Base-by-base conservation (phyloP, 345 rosid genomes). In the Raphanus sativus region DNA sequence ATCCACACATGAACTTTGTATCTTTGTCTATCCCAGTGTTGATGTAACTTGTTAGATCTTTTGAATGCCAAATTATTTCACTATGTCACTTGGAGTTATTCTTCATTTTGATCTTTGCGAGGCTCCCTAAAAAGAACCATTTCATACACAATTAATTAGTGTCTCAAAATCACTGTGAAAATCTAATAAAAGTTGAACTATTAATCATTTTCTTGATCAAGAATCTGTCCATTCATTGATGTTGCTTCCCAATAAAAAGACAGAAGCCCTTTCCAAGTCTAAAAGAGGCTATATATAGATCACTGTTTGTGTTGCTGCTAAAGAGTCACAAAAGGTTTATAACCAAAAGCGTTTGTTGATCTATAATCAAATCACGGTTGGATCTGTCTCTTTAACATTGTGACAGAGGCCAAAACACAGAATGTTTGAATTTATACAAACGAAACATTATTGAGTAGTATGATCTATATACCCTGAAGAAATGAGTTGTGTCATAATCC, bases 21-120 rank as follows among this genome's bases (percentile, higher is more conserved):
- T 33, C 63, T 76, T 50, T 69, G 42, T 76, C 54, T 76, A 36
- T 24, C 68, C 21, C 24, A 26, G 25, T 61, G 71, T 48, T 67
- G n/a, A 48, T 67, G 71, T 60, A 69, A 61, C n/a, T 48, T 67
- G 60, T 60, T 62, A 61, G 10, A 68, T 68, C 36, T 10, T 75
- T 68, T 60, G 34, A 60, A 59, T 26, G 61, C 25, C 1, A 68
- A 48, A 59, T 75, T 48, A 21, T 67, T 67, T 29, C 61, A 30
- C 8, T 12, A 16, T 45, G n/a, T 17, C 32, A 26, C 55, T 50
- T 17, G 4, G 26, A 25, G 70, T 34, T 33, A 8, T 33, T 12
- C 52, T 74, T 65, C 55, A 15, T 33, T 73, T 1, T 74, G 40
- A 65, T 65, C 16, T 64, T 24, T 65, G 30, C 38, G 50, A 4